Base-by-base conservation (phyloP, 2,329 filamentous ascomycete species). In the Colletotrichum falcatum region DNA sequence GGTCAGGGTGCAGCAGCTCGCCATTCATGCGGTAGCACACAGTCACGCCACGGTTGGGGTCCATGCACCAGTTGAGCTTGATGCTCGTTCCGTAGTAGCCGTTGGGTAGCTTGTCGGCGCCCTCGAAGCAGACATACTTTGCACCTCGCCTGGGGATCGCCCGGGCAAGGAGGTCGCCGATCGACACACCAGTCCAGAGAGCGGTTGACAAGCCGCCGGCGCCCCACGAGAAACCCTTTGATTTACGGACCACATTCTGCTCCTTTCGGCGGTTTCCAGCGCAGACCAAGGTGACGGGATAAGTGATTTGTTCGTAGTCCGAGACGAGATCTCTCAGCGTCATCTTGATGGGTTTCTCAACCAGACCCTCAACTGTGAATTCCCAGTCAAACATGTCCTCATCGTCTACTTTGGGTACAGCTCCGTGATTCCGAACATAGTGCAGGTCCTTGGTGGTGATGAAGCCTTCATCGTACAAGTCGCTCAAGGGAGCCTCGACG, bases 221-320 rank as follows among this genome's bases (percentile, higher is more conserved):
- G 44, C 95, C 95, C 95, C 95, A 98, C 2, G 94, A 97, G 82
- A 98, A 98, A 0, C 95, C 95, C 76, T 97, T 97, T 1, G 93
- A 94, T 79, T 97, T 97, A 20, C 94, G 88, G 3, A 97, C 93
- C 61, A 94, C 86, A 75, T 98, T 98, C 78, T 97, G 95, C 81
- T 98, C 95, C 81, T 97, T 97, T 39, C 95, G 88, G 70, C 95
- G 87, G 79, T 98, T 98, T 1, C 95, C 95, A 5, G 95, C 95
- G 79, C 95, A 98, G 28, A 97, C 94, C 1, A 98, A 87, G 0
- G 95, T 97, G 70, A 98, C 87, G 0, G 95, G 95, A 68, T 92
- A 93, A 3, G 94, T 97, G 33, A 94, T 87, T 78, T 97, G 93
- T 65, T 95, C 90, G 75, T 92, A 97, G 11, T 92, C 87, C 44